Evolutionary conservation across 306 rosid species (phyloP).

Genomic region (Cucurbita pepo): DNA sequence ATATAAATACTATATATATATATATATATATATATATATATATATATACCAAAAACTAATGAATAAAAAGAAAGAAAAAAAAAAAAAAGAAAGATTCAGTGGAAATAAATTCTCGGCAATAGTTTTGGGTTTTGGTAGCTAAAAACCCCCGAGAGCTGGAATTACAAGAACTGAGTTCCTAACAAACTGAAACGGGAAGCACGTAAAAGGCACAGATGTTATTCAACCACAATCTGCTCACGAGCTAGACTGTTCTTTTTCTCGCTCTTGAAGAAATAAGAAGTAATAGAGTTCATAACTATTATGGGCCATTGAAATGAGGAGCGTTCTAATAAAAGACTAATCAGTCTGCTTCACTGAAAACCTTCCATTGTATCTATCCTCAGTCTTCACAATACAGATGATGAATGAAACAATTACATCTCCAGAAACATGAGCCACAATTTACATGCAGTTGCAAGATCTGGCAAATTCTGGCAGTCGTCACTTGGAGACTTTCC

Average conservation of each 20-base stretch:
- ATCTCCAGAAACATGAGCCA: conserved; percentile 40
- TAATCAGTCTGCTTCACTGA: conserved; percentile 1
- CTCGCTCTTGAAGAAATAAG: neutral
- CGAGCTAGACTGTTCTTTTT: neutral
- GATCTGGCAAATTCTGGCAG: conserved; percentile 22
- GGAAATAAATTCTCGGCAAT: neutral
- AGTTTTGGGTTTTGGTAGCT: neutral
- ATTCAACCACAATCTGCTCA: neutral
- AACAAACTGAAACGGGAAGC: neutral
- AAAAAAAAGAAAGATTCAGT: neutral
- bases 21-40: too few relatives aligned
- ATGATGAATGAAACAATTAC: conserved; percentile 30
- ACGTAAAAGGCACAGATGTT: neutral
- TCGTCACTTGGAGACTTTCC: conserved; percentile 21
- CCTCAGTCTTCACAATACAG: conserved; percentile 2
- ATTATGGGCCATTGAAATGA: neutral
- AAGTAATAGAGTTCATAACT: neutral
- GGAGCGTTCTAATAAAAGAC: neutral
- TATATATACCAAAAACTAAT: too few relatives aligned
- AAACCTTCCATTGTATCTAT: conserved; percentile 1
- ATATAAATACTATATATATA: too few relatives aligned
- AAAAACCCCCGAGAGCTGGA: neutral
- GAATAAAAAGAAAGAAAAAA: neutral
- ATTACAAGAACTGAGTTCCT: neutral
- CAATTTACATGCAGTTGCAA: conserved; percentile 33